phyloP scores from a whole-genome alignment of 1,284 basidiomycete genomes.

The Leccinum variabile region DNA sequence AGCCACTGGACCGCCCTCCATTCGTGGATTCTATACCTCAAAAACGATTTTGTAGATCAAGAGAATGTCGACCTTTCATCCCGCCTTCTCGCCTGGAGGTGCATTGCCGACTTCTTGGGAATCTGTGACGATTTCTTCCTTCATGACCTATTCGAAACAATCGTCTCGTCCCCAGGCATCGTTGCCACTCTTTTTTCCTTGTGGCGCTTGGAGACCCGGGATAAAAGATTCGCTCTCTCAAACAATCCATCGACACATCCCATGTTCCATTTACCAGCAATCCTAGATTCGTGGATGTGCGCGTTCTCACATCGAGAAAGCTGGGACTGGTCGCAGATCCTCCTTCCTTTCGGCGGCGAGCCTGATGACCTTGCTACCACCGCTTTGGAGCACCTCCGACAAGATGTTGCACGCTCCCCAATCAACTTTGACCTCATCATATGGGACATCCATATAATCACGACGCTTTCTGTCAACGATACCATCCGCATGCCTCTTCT shows the following conservation, averaged over 20 bases:
- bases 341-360: slow-evolving; percentile 26
- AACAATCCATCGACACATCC: slow-evolving; percentile 9
- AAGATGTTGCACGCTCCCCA: slow-evolving; percentile 22
- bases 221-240: slow-evolving; percentile 22
- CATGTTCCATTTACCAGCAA: slow-evolving; percentile 10
- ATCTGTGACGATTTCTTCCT: slow-evolving; percentile 23
- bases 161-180: slow-evolving; percentile 26
- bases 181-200: slow-evolving; percentile 28
- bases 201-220: slow-evolving; percentile 29
- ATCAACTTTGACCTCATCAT: slow-evolving; percentile 31
- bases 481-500: slow-evolving; percentile 28
- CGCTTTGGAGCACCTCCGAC: slow-evolving; percentile 29
- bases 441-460: slow-evolving; percentile 35
- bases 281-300: slow-evolving; percentile 34
- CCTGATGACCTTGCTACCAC: slow-evolving; percentile 22
- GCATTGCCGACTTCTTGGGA: slow-evolving; percentile 27
- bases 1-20: slow-evolving; percentile 23
- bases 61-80: slow-evolving; percentile 23
- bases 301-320: slow-evolving; percentile 24
- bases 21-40: slow-evolving; percentile 31
- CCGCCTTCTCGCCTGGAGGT: slow-evolving; percentile 24
- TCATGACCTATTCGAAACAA: slow-evolving; percentile 17
- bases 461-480: slow-evolving; percentile 29
- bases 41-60: slow-evolving; percentile 26
- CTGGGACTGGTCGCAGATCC: slow-evolving; percentile 32